These are phyloP conservation scores for Metschnikowia borealis DNA, from an alignment of 805 yeast genomes.

Conservation along the genomic window DNA sequence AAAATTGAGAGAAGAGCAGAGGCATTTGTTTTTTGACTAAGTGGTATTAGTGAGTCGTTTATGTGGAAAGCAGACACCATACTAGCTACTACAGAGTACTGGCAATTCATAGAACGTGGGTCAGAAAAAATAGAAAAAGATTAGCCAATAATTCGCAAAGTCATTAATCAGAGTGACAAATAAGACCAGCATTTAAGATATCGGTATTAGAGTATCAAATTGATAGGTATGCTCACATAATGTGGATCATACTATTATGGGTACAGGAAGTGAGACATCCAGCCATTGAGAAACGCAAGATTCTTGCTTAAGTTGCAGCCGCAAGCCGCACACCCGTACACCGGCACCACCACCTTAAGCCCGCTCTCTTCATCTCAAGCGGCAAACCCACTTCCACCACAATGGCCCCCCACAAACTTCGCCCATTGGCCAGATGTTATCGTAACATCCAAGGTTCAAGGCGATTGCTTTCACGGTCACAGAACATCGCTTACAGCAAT, in stretches of 20 bases:
- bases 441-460: neutral
- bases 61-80: too few species aligned
- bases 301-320: conserved; percentile 1
- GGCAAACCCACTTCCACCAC: neutral
- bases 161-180: too few species aligned
- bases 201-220: too few species aligned
- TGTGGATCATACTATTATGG: too few species aligned
- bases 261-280: too few species aligned
- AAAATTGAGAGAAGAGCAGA: conserved; percentile 25
- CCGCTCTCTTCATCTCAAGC: neutral
- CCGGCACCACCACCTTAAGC: neutral
- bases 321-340: conserved; percentile 5
- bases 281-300: neutral
- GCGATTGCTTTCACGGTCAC: neutral
- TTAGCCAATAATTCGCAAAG: too few species aligned
- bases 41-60: neutral
- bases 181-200: too few species aligned
- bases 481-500: conserved; percentile 2
- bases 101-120: too few species aligned
- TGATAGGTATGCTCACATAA: too few species aligned
- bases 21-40: neutral
- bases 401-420: conserved; percentile 1
- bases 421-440: neutral
- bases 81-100: too few species aligned
- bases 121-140: too few species aligned